Conservation (phyloP, 2,329 filamentous ascomycete genomes). For the Fusarium begoniae region DNA sequence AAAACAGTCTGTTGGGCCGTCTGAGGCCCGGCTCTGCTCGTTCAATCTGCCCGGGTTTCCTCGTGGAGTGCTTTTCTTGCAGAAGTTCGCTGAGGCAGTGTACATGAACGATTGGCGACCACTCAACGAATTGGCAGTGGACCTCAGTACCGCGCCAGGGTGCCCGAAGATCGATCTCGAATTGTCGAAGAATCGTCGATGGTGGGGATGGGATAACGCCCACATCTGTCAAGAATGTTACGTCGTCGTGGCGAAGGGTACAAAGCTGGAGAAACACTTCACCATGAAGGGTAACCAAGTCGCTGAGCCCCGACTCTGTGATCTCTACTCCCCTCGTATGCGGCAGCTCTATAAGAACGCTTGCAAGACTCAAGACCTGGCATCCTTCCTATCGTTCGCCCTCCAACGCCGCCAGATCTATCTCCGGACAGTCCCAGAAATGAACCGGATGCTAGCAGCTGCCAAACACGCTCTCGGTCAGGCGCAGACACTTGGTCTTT, state of each 20-base stretch:
- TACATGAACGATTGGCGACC: background rate
- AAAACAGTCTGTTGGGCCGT: fast-evolving
- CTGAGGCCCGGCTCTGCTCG: background rate
- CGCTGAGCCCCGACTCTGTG: background rate
- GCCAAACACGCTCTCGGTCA: background rate
- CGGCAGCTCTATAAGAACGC: background rate
- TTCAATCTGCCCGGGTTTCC: background rate
- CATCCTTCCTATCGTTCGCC: background rate
- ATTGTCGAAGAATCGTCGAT: background rate
- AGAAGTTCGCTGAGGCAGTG: background rate
- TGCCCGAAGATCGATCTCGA: background rate
- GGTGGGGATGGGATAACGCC: background rate
- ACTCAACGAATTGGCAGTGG: background rate
- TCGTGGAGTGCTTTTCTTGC: background rate
- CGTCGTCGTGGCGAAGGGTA: background rate
- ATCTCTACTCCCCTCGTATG: background rate
- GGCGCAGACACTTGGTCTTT: background rate
- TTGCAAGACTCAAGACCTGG: background rate
- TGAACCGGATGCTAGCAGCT: background rate
- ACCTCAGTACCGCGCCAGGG: background rate
- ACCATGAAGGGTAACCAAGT: background rate
- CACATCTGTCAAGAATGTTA: background rate
- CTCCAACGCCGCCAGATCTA: background rate
- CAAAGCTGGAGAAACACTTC: background rate
- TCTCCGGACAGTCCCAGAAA: background rate